Evolutionary conservation across 257 asterid genomes (phyloP).

Genomic region (Prunella vulgaris): DNA sequence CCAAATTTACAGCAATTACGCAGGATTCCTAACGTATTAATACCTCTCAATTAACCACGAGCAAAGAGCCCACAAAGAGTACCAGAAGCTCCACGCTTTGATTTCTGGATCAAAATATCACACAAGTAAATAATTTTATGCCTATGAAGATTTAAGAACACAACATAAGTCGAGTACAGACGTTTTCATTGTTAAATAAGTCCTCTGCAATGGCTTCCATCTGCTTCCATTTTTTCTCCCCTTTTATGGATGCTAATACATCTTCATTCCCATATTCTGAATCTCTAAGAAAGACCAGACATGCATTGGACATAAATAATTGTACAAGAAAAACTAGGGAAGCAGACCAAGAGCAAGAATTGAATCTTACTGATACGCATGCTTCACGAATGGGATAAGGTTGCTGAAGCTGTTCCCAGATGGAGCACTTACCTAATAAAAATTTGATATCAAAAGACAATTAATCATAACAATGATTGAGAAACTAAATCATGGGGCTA

Average conservation of each 20-base stretch:
- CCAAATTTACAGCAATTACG: neutral
- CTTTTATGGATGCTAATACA: conserved; percentile 58
- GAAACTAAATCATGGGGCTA: conserved; percentile 1
- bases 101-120: conserved; percentile 38
- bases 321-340: conserved; percentile 7
- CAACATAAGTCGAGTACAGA: conserved; percentile 16
- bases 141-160: conserved; percentile 8
- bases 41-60: conserved; percentile 37
- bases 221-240: conserved; percentile 78
- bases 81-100: conserved; percentile 45
- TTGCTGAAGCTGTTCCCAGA: conserved; percentile 82
- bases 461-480: conserved; percentile 5
- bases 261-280: conserved; percentile 70
- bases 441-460: conserved; percentile 11
- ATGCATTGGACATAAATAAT: neutral
- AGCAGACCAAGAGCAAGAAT: conserved; percentile 16
- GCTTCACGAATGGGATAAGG: conserved; percentile 70
- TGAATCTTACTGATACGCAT: conserved; percentile 67
- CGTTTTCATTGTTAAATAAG: conserved; percentile 80
- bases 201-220: conserved; percentile 94
- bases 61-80: conserved; percentile 45
- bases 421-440: conserved; percentile 43
- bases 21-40: neutral
- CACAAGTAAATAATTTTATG: neutral
- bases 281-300: conserved; percentile 39